Conservation (phyloP, 1,284 basidiomycete species). For the Wolfiporia cocos region DNA sequence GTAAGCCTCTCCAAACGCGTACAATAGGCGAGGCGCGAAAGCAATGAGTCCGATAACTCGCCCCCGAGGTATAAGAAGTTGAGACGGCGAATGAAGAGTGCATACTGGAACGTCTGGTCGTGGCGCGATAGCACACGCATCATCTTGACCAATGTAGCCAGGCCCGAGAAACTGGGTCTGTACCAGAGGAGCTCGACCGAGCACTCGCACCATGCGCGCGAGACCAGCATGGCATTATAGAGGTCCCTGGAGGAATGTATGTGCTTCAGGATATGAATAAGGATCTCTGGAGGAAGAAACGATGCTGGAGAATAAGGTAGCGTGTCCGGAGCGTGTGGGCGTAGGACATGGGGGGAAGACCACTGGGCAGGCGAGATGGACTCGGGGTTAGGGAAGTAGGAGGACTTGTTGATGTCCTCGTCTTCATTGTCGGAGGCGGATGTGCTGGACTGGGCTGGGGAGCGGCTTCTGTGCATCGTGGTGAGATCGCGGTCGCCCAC, state of each 20-base stretch:
- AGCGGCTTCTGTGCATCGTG: slow-evolving; percentile 46
- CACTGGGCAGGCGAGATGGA: slow-evolving; percentile 59
- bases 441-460: slow-evolving; percentile 47
- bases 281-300: slow-evolving; percentile 81
- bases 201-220: slow-evolving; percentile 92
- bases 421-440: slow-evolving; percentile 63
- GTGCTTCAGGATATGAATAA: slow-evolving; percentile 90
- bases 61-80: slow-evolving; percentile 78
- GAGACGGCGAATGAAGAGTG: slow-evolving; percentile 84
- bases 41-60: slow-evolving; percentile 75
- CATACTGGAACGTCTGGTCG: slow-evolving; percentile 82
- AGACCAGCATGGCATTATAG: slow-evolving; percentile 76
- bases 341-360: slow-evolving; percentile 36
- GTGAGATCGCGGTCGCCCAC: slow-evolving; percentile 12
- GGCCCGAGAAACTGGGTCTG: slow-evolving; percentile 74
- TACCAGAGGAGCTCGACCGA: slow-evolving; percentile 96
- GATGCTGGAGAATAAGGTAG: slow-evolving; percentile 37
- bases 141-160: slow-evolving; percentile 75
- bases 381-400: slow-evolving; percentile 39
- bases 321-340: slow-evolving; percentile 11
- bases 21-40: slow-evolving; percentile 74
- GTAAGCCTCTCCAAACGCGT: slow-evolving; percentile 88
- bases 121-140: slow-evolving; percentile 55
- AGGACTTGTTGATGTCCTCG: slow-evolving; percentile 47
- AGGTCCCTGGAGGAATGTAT: slow-evolving; percentile 74